Evolutionary conservation across 345 rosid genomes (phyloP).

Genomic region (Sisymbrium altissimum): DNA sequence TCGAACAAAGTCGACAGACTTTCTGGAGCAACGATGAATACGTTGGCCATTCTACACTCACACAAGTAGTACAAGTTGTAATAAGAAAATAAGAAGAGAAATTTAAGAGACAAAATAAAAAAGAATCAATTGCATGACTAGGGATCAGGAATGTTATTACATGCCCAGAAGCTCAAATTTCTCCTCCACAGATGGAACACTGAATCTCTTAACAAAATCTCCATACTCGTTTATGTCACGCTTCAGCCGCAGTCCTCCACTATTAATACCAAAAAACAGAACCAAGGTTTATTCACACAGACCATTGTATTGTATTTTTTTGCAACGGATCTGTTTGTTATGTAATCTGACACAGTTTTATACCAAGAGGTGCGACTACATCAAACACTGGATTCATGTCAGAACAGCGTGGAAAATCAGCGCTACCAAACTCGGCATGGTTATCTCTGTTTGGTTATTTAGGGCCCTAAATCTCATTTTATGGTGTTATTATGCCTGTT

Average conservation of each 20-base stretch:
- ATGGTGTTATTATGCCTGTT: not conserved
- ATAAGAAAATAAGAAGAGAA: not conserved
- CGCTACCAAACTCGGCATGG: not conserved
- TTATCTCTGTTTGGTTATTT: not conserved
- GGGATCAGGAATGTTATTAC: slow-evolving; percentile 43
- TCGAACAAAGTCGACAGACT: slow-evolving; percentile 88
- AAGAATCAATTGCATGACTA: not conserved
- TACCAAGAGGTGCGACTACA: not conserved
- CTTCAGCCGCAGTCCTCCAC: slow-evolving; percentile 96
- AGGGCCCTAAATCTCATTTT: not conserved
- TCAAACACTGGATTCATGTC: not conserved
- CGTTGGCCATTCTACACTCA: slow-evolving; percentile 80
- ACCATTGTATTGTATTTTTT: not conserved
- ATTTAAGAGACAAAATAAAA: not conserved
- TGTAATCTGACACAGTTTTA: not conserved
- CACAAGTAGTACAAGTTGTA: not conserved
- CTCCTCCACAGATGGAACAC: slow-evolving; percentile 91
- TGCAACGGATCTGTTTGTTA: not conserved
- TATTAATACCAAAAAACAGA: slow-evolving; percentile 21
- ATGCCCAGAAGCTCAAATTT: slow-evolving; percentile 92
- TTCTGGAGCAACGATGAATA: slow-evolving; percentile 94
- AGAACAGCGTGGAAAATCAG: not conserved
- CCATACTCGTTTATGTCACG: slow-evolving; percentile 95
- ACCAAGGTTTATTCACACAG: slow-evolving; percentile 2
- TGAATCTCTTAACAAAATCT: slow-evolving; percentile 77